Evolutionary conservation across 176 grass and related monocot species (phyloP).

Genomic region (Melocanna baccifera): DNA sequence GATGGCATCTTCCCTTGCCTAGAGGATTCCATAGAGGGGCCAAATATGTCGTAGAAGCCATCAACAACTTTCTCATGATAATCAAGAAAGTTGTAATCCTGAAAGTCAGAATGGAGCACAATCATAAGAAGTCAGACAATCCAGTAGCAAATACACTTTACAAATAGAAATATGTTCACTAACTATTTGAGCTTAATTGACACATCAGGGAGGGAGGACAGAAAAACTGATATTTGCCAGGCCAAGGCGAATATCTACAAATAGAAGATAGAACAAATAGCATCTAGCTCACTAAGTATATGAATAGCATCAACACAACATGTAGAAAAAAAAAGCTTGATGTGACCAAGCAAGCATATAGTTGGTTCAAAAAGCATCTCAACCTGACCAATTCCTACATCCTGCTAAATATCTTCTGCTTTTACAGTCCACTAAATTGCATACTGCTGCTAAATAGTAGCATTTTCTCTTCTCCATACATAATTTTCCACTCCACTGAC

Average conservation of each 20-base stretch:
- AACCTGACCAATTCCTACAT: not conserved
- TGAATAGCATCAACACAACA: not conserved
- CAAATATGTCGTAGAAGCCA: constrained; percentile 97
- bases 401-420: not conserved
- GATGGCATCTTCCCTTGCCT: constrained; percentile 81
- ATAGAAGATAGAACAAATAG: not conserved
- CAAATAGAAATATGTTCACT: not conserved
- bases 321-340: not conserved
- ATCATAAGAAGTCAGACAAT: not conserved
- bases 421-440: not conserved
- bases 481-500: not conserved
- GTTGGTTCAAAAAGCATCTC: not conserved
- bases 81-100: constrained; percentile 94
- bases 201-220: not conserved
- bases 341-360: not conserved
- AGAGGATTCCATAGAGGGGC: constrained; percentile 54
- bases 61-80: constrained; percentile 94
- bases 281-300: constrained; percentile 10
- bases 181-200: constrained; percentile 2
- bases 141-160: not conserved
- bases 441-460: not conserved
- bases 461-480: not conserved
- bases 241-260: not conserved
- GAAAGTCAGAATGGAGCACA: constrained; percentile 41
- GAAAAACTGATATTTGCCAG: not conserved